A percentile compares a stretch with the other conserved stretches of the same genome.
Conservation (phyloP, 148 eudicot species). For the Salicornia ramosissima region DNA sequence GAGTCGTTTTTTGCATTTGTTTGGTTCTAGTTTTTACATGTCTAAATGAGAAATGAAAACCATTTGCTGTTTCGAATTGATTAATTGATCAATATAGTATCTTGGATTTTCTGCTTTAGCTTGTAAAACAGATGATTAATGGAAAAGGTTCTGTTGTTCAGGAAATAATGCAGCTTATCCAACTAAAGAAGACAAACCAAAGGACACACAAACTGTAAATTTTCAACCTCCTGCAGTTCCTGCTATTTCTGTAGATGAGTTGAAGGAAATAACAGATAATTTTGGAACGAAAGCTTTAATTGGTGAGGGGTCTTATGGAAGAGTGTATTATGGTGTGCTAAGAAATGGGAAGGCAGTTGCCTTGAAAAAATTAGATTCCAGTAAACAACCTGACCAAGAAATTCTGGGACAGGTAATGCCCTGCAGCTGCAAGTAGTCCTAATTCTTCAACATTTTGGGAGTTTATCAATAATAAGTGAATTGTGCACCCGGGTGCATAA, state of each 20-base stretch:
- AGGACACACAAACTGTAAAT: conserved; percentile 45
- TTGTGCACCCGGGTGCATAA: no score
- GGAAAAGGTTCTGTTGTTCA: conserved; percentile 28
- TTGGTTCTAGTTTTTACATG: neutral
- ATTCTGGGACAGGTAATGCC: conserved; percentile 55
- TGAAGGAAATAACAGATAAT: conserved; percentile 62
- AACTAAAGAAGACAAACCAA: conserved; percentile 50
- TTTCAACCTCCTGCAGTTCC: conserved; percentile 65
- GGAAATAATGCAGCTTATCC: conserved; percentile 58
- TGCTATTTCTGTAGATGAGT: conserved; percentile 55
- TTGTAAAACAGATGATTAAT: neutral
- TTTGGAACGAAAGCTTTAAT: conserved; percentile 63
- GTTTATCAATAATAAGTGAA: no score
- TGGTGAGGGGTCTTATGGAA: conserved; percentile 75
- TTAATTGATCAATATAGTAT: neutral
- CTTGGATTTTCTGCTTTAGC: neutral
- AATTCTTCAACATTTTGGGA: neutral
- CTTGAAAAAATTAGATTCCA: conserved; percentile 64
- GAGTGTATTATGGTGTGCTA: conserved; percentile 63
- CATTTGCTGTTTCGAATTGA: neutral
- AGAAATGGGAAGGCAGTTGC: conserved; percentile 63
- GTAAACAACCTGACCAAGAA: conserved; percentile 73
- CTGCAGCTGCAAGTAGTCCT: neutral
- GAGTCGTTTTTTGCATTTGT: neutral
- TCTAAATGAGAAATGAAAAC: neutral